Evolutionary conservation across 495 filamentous ascomycete species (phyloP).

Genomic region (Cairneyella variabilis): DNA sequence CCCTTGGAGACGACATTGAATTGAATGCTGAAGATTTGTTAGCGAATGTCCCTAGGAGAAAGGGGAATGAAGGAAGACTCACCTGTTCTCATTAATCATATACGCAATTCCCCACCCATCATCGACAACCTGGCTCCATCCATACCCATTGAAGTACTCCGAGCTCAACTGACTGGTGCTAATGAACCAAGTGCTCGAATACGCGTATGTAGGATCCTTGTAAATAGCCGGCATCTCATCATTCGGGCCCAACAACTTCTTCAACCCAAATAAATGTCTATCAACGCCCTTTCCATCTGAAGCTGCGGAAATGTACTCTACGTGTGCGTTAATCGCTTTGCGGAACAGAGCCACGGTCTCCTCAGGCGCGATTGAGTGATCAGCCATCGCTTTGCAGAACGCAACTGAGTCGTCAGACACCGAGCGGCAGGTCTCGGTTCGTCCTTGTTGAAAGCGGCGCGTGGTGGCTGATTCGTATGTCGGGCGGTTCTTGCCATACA

Average conservation of each 20-base stretch:
- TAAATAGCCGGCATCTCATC: conserved; percentile 80
- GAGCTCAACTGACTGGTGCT: conserved; percentile 85
- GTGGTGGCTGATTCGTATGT: conserved; percentile 98
- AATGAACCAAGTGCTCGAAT: conserved; percentile 86
- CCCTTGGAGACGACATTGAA: conserved; percentile 98
- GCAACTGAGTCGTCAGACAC: conserved; percentile 91
- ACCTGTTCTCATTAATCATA: conserved; percentile 98
- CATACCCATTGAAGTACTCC: conserved; percentile 99
- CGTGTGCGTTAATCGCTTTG: conserved; percentile 74
- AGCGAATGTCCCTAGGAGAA: conserved; percentile 26
- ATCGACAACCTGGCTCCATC: conserved; percentile 98
- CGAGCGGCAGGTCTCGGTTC: conserved; percentile 91
- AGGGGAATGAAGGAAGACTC: conserved; percentile 31
- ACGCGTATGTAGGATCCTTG: conserved; percentile 79
- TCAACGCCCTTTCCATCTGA: conserved; percentile 92
- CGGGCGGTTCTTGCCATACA: conserved; percentile 96
- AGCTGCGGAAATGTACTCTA: conserved; percentile 85
- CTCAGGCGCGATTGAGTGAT: conserved; percentile 56
- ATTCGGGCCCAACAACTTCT: conserved; percentile 79
- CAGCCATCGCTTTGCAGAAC: conserved; percentile 82
- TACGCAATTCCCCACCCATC: conserved; percentile 97
- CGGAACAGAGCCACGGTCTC: conserved; percentile 71
- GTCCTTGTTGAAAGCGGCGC: conserved; percentile 90
- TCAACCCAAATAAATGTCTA: conserved; percentile 93
- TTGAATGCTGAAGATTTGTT: conserved; percentile 62